Evolutionary conservation across 352 stramenopile species (phyloP).

Genomic region (Phytophthora podocarpi): DNA sequence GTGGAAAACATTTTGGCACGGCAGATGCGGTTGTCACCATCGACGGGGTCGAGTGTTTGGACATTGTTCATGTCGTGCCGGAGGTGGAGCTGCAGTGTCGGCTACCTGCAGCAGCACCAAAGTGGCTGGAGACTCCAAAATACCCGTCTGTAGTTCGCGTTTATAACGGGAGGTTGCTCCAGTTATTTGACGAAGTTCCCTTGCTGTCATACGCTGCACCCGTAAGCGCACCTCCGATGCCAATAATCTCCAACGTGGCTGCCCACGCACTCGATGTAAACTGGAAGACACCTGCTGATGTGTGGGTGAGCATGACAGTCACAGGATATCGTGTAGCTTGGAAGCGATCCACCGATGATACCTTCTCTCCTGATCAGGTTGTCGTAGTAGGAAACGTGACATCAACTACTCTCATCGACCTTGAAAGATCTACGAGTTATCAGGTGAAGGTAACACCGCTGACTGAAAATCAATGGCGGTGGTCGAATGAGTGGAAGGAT

Average conservation of each 20-base stretch:
- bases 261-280: constrained; percentile 79
- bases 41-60: constrained; percentile 66
- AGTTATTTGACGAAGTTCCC: constrained; percentile 57
- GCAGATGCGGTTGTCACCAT: constrained; percentile 75
- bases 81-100: constrained; percentile 80
- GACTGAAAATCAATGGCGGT: constrained; percentile 62
- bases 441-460: constrained; percentile 81
- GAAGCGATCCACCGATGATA: constrained; percentile 42
- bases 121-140: constrained; percentile 36
- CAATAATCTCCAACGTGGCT: constrained; percentile 79
- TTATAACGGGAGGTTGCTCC: constrained; percentile 59
- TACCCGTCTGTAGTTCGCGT: constrained; percentile 70
- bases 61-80: constrained; percentile 57
- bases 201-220: constrained; percentile 73
- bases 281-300: constrained; percentile 63
- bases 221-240: constrained; percentile 34
- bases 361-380: constrained; percentile 32
- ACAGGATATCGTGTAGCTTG: constrained; percentile 85
- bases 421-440: constrained; percentile 68
- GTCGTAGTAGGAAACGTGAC: constrained; percentile 90
- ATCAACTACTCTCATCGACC: constrained; percentile 84
- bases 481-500: constrained; percentile 45
- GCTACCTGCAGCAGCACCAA: constrained; percentile 50
- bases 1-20: constrained; percentile 76
- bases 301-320: constrained; percentile 80